These are phyloP conservation scores for Rhynchosporium graminicola DNA, from an alignment of 2,329 filamentous ascomycete genomes.

Conservation along the genomic window DNA sequence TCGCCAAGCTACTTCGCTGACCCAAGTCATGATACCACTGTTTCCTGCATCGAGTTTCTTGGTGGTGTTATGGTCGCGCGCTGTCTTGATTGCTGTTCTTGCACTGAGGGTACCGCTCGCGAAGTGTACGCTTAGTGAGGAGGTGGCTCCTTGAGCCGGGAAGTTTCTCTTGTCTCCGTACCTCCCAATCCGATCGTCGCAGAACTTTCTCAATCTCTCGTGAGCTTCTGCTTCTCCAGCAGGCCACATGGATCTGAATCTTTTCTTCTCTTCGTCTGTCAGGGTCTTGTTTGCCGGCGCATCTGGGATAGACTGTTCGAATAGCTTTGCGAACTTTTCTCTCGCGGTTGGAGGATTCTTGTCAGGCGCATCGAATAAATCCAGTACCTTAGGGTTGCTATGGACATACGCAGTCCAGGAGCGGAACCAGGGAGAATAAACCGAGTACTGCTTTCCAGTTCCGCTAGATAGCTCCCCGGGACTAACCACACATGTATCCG, in stretches of 20 bases:
- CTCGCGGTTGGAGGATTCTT: slow-evolving; percentile 52
- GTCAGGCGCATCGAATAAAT: slow-evolving; percentile 58
- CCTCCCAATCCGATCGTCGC: slow-evolving; percentile 59
- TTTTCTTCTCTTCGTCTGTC: slow-evolving; percentile 56
- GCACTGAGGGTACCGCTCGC: slow-evolving; percentile 68
- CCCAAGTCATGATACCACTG: slow-evolving; percentile 70
- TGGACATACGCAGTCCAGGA: slow-evolving; percentile 75
- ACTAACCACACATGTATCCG: slow-evolving; percentile 81
- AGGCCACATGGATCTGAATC: slow-evolving; percentile 65
- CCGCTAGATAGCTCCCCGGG: slow-evolving; percentile 69
- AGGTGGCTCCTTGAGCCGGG: slow-evolving; percentile 63
- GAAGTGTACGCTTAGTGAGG: slow-evolving; percentile 70
- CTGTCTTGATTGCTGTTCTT: slow-evolving; percentile 64
- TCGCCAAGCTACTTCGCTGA: slow-evolving; percentile 81
- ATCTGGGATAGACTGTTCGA: slow-evolving; percentile 60
- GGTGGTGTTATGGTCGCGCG: slow-evolving; percentile 62
- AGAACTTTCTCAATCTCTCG: slow-evolving; percentile 65
- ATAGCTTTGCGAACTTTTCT: slow-evolving; percentile 55
- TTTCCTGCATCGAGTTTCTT: slow-evolving; percentile 67
- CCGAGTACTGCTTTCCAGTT: slow-evolving; percentile 75
- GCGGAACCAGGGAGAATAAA: slow-evolving; percentile 82
- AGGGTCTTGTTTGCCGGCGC: slow-evolving; percentile 65
- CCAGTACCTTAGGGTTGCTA: slow-evolving; percentile 65
- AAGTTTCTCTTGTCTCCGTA: slow-evolving; percentile 70
- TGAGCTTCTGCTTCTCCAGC: slow-evolving; percentile 73